phyloP scores from a whole-genome alignment of 495 filamentous ascomycete genomes.

The Podospora tetraspora region DNA sequence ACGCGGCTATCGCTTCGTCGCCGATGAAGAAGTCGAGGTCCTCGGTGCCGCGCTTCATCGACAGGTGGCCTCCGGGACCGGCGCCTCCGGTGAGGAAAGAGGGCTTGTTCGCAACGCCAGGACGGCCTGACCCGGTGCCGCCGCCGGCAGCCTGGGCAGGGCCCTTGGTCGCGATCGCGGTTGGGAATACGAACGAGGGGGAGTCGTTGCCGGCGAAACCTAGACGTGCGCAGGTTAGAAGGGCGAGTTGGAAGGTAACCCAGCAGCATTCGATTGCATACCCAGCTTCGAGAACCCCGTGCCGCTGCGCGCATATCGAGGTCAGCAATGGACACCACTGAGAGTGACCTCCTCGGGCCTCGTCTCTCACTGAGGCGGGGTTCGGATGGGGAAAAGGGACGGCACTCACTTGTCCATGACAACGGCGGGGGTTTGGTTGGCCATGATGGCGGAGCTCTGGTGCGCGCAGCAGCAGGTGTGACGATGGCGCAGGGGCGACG shows the following conservation, averaged over 20 bases:
- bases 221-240: conserved; percentile 33
- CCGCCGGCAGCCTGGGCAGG: conserved; percentile 55
- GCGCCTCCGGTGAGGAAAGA: conserved; percentile 90
- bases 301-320: conserved; percentile 56
- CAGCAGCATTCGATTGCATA: conserved; percentile 36
- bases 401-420: conserved; percentile 99
- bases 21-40: conserved; percentile 99
- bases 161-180: conserved; percentile 93
- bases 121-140: conserved; percentile 77
- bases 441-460: conserved; percentile 55
- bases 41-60: conserved; percentile 90
- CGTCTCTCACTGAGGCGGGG: conserved; percentile 15
- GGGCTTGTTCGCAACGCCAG: conserved; percentile 87
- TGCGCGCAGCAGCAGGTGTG: conserved; percentile 22
- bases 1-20: conserved; percentile 84
- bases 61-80: conserved; percentile 73
- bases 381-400: conserved; percentile 5
- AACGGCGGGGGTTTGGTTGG: conserved; percentile 98
- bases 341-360: not conserved
- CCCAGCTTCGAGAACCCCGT: conserved; percentile 98
- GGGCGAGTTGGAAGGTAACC: not conserved
- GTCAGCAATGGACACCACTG: conserved; percentile 21
- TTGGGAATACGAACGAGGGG: conserved; percentile 97
- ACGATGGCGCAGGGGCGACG: conserved; percentile 19
- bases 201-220: conserved; percentile 99